phyloP scores from a whole-genome alignment of 2,329 filamentous ascomycete genomes.

The Sarocladium oryzae region DNA sequence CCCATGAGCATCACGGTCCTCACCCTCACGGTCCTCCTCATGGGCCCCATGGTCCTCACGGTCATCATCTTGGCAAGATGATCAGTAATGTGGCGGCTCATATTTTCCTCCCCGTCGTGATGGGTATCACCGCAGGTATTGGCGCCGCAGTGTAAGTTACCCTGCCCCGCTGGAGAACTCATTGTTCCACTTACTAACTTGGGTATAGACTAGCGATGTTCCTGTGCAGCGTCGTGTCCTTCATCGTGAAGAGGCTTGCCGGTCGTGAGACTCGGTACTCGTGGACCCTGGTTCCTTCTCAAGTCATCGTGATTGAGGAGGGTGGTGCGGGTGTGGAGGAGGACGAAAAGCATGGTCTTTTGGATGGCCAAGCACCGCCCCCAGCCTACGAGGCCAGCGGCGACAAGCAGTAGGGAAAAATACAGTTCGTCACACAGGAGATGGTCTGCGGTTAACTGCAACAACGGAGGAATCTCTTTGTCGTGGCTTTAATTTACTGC shows the following conservation, averaged over 20 bases:
- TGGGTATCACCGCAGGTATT: constrained; percentile 64
- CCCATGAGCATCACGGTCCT: background rate
- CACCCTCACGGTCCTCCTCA: background rate
- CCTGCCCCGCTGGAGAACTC: too few relatives aligned
- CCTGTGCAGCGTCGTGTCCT: constrained; percentile 54
- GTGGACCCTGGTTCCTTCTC: constrained; percentile 22
- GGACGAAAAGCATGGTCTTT: constrained; percentile 45
- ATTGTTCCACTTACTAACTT: constrained; percentile 23
- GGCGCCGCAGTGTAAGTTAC: constrained; percentile 56
- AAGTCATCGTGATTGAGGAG: constrained; percentile 22
- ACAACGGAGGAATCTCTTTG: too few relatives aligned
- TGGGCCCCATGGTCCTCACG: constrained; percentile 11
- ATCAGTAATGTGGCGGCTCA: constrained; percentile 52
- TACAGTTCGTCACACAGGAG: too few relatives aligned
- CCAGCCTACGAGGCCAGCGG: constrained; percentile 20
- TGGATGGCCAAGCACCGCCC: constrained; percentile 27
- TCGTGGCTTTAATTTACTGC: too few relatives aligned
- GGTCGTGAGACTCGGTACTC: constrained; percentile 23
- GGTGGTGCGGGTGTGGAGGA: too few relatives aligned
- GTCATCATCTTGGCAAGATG: constrained; percentile 37
- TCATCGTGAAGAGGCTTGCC: constrained; percentile 33
- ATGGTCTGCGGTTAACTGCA: too few relatives aligned
- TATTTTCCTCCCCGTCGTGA: constrained; percentile 59
- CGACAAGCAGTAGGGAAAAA: background rate
- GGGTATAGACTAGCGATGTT: constrained; percentile 53